Evolutionary conservation across 805 yeast genomes (phyloP).

Genomic region (Kuraishia cidri): DNA sequence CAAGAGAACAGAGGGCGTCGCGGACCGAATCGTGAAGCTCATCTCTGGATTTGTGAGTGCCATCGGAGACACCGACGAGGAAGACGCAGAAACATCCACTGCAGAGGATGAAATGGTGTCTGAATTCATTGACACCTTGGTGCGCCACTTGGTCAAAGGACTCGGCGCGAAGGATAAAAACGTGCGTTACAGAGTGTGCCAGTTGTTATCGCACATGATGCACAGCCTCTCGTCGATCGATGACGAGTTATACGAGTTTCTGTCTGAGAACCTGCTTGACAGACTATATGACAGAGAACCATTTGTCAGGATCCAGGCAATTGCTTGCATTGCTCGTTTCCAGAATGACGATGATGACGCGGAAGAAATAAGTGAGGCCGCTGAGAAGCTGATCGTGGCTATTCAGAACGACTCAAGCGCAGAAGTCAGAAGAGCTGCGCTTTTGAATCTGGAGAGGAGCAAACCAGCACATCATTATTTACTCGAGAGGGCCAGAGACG

Average conservation of each 20-base stretch:
- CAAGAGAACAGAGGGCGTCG: constrained; percentile 62
- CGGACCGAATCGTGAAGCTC: constrained; percentile 70
- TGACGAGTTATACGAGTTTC: constrained; percentile 54
- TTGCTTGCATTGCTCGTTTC: constrained; percentile 68
- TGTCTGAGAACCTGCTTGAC: constrained; percentile 50
- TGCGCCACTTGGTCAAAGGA: constrained; percentile 69
- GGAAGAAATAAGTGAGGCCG: constrained; percentile 32
- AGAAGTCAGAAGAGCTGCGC: constrained; percentile 82
- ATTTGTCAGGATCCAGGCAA: constrained; percentile 74
- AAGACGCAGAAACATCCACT: constrained; percentile 10
- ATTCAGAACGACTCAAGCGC: constrained; percentile 75
- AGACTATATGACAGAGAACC: constrained; percentile 73
- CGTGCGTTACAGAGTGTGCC: constrained; percentile 77
- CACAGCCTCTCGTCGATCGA: constrained; percentile 69
- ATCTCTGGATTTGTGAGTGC: constrained; percentile 49
- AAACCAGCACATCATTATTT: constrained; percentile 43
- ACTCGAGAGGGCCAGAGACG: constrained; percentile 79
- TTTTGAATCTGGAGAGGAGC: constrained; percentile 58
- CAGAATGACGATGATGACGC: constrained; percentile 44
- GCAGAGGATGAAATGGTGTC: constrained; percentile 33
- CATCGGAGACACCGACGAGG: constrained; percentile 24
- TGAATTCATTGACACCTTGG: constrained; percentile 48
- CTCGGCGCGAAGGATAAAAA: constrained; percentile 65
- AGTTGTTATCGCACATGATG: constrained; percentile 62
- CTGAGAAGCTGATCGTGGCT: constrained; percentile 35